Base-by-base conservation (phyloP, 345 rosid species). In the Nephelium lappaceum region DNA sequence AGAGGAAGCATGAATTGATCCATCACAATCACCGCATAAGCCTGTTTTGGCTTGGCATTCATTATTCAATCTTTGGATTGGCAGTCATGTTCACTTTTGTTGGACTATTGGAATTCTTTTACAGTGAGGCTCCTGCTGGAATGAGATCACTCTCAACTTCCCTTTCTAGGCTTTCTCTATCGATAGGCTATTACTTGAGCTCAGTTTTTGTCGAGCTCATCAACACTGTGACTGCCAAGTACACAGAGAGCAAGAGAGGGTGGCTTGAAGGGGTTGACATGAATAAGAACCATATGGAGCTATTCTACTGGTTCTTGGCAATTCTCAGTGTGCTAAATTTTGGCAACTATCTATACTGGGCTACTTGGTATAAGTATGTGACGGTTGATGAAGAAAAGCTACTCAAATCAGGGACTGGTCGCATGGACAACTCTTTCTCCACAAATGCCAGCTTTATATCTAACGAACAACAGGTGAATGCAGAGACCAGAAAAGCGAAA, bases 31-130 rank as follows among this genome's bases (percentile, higher is more conserved):
- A 72, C 80, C 66, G 2, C 19, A 83, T 83, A 55, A 81, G 84
- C 73, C 78, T 79, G 9, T 78, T 85, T 60, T 85, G 86, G 88
- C 81, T 85, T 58, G 76, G 83, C 11, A 64, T 81, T 71, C 86
- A 85, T 69, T 83, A 81, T 36, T 79, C 80, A 0, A 23, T 85
- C 62, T 80, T 83, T 16, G 88, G 88, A 53, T 62, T 79, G 0
- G 88, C 88, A 5, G 88, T 83, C 70, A 80, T 83, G 83, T 85
- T 85, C 74, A 85, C 88, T 0, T 42, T 83, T 5, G 81, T 79
- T 27, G 86, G 88, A 10, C 60, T 83, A 27, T 18, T 85, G 84
- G 88, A 85, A 61, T 85, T 85, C 79, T 85, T 85, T 76, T 85
- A 78, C 73, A 69, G 73, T 1, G 83, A 85, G 36, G 83, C 86